Percentiles rank a stretch among this genome's conserved stretches.
phyloP scores from a whole-genome alignment of 345 rosid species.

The Lepidium sativum region DNA sequence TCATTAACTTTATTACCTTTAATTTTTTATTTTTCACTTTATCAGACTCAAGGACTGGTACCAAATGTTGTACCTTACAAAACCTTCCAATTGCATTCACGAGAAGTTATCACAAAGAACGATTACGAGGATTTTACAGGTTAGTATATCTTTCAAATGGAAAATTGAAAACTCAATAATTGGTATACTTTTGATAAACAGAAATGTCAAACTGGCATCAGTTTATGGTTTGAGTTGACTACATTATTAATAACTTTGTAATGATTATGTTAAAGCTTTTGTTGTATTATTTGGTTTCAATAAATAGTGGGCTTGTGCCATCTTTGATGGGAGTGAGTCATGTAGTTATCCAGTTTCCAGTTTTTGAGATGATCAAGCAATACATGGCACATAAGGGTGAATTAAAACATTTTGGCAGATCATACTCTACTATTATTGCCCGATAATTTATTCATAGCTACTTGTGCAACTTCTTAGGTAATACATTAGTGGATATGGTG shows the following conservation, averaged over 20 bases:
- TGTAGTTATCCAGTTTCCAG: conserved; percentile 95
- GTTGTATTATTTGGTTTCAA: conserved; percentile 3
- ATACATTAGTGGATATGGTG: no score
- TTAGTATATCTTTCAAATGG: conserved; percentile 19
- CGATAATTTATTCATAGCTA: no score
- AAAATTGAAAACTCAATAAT: background rate
- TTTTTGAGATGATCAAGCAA: conserved; percentile 75
- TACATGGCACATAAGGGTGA: conserved; percentile 71
- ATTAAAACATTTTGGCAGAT: no score
- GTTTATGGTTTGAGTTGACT: no score
- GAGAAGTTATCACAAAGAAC: conserved; percentile 78
- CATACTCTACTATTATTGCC: no score
- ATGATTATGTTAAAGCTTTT: background rate
- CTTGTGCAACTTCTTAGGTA: no score
- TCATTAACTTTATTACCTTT: no score
- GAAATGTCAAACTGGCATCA: no score
- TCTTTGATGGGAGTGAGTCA: conserved; percentile 90
- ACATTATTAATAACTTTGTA: no score
- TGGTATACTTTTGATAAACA: background rate
- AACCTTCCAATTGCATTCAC: conserved; percentile 61
- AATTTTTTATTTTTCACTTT: background rate
- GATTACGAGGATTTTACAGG: conserved; percentile 87
- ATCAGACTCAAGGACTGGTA: conserved; percentile 62
- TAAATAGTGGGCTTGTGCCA: conserved; percentile 82
- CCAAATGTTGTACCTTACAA: conserved; percentile 71